phyloP scores from a whole-genome alignment of 2,329 filamentous ascomycete species.

The Penicillium janthinellum region DNA sequence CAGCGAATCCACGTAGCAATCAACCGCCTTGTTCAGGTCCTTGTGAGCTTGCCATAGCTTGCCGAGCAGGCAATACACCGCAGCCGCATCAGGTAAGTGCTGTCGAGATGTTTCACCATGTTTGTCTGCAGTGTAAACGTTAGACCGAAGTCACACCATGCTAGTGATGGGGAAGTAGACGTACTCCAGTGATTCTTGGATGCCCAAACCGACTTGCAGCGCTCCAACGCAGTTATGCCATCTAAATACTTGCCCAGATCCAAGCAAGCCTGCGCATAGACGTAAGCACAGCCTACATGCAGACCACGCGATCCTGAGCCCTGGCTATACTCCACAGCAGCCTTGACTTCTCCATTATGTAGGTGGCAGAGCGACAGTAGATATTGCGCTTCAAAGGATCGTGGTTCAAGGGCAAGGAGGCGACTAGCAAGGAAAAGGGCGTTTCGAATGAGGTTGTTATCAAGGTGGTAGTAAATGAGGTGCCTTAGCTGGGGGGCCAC shows the following conservation, averaged over 20 bases:
- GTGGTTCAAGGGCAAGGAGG: slow-evolving; percentile 78
- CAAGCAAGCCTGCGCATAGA: slow-evolving; percentile 88
- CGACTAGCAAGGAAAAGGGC: slow-evolving; percentile 92
- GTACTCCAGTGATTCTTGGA: slow-evolving; percentile 77
- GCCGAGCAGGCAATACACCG: slow-evolving; percentile 79
- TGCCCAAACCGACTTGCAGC: slow-evolving; percentile 73
- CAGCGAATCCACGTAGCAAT: slow-evolving; percentile 84
- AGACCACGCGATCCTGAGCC: slow-evolving; percentile 68
- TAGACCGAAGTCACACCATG: not conserved
- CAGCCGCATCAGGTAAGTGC: slow-evolving; percentile 77
- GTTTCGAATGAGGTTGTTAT: slow-evolving; percentile 86
- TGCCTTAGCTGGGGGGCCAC: slow-evolving; percentile 64
- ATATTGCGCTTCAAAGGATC: slow-evolving; percentile 77
- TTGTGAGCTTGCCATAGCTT: slow-evolving; percentile 82
- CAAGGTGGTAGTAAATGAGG: slow-evolving; percentile 73
- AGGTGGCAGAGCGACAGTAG: slow-evolving; percentile 83
- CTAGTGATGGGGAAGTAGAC: slow-evolving; percentile 21
- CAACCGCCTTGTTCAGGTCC: slow-evolving; percentile 78
- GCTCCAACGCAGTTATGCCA: slow-evolving; percentile 81
- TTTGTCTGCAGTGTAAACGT: slow-evolving; percentile 50
- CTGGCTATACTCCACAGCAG: slow-evolving; percentile 82
- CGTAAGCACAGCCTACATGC: slow-evolving; percentile 84
- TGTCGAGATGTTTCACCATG: slow-evolving; percentile 76
- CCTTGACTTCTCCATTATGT: slow-evolving; percentile 77
- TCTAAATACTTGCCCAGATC: slow-evolving; percentile 76